Conservation (phyloP, 441 rosid species). For the Populus tomentosa region DNA sequence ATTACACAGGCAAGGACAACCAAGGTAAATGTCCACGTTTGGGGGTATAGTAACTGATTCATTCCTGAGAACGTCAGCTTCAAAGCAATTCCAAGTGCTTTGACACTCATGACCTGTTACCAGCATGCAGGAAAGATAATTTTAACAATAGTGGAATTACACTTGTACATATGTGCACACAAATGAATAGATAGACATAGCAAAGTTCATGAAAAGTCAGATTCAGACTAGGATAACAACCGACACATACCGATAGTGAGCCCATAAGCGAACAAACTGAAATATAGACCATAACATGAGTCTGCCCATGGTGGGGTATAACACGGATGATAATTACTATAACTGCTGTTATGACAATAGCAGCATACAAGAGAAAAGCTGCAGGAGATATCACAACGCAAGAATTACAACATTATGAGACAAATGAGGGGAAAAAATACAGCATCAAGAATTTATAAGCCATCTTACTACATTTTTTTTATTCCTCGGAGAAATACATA, state of each 20-base stretch:
- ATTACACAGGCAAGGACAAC: conserved; percentile 54
- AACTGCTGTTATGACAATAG: conserved; percentile 28
- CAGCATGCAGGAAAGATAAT: neutral
- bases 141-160: neutral
- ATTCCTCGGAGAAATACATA: neutral
- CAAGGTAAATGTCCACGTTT: conserved; percentile 67
- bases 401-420: neutral
- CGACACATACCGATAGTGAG: conserved; percentile 32
- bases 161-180: neutral
- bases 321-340: conserved; percentile 29
- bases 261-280: conserved; percentile 41
- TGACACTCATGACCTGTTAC: conserved; percentile 81
- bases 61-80: conserved; percentile 72
- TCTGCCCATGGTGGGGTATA: conserved; percentile 38
- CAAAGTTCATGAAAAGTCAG: neutral
- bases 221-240: neutral
- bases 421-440: neutral
- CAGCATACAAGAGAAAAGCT: conserved; percentile 40
- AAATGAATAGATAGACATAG: neutral
- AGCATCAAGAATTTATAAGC: neutral
- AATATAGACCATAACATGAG: conserved; percentile 39
- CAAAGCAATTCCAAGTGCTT: conserved; percentile 77
- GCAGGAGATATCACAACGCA: conserved; percentile 12
- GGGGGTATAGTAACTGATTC: conserved; percentile 70
- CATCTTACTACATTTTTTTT: neutral